Evolutionary conservation across 2,329 filamentous ascomycete genomes (phyloP).

Genomic region (Dothideomycetes sp.): DNA sequence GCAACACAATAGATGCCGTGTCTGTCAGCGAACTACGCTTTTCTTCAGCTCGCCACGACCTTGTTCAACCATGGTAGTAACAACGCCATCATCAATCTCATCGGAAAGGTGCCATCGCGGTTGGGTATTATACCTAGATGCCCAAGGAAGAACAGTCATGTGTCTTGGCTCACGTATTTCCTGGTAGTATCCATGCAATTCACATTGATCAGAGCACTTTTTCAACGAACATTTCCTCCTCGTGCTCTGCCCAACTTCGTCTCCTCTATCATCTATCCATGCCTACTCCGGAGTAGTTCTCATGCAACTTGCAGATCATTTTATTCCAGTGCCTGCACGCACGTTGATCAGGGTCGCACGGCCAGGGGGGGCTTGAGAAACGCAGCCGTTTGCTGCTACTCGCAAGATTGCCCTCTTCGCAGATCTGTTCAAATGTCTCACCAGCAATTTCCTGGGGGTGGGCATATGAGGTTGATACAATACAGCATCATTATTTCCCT

Average conservation of each 20-base stretch:
- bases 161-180: conserved; percentile 7
- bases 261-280: not conserved
- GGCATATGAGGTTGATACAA: not conserved
- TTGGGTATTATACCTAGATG: too few species aligned
- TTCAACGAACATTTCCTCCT: not conserved
- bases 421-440: not conserved
- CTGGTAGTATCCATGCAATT: too few species aligned
- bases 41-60: too few species aligned
- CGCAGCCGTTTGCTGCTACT: not conserved
- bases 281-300: not conserved
- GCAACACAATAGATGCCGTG: too few species aligned
- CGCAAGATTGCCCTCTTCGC: not conserved
- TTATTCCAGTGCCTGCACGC: conserved; percentile 9
- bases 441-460: too few species aligned
- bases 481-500: not conserved
- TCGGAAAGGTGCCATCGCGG: too few species aligned
- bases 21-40: too few species aligned
- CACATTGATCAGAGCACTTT: not conserved
- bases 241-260: conserved; percentile 3
- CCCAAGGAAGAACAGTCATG: too few species aligned
- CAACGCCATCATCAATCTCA: too few species aligned
- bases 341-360: conserved; percentile 10
- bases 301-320: conserved; percentile 10
- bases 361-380: not conserved
- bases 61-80: too few species aligned